Base-by-base conservation (phyloP, 345 rosid genomes). In the Populus davidiana region DNA sequence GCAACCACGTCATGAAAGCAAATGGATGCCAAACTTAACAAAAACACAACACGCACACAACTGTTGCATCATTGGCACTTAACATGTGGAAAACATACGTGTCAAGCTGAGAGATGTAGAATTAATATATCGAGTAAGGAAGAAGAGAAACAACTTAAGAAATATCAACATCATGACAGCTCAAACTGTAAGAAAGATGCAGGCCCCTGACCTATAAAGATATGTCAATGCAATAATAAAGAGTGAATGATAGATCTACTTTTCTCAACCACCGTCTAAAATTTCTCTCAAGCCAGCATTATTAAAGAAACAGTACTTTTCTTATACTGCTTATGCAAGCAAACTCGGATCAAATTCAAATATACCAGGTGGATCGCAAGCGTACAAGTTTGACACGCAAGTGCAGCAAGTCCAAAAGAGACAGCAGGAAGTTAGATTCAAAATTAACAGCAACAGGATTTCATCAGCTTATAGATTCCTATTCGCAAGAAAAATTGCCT, bases 131-230 rank as follows among this genome's bases (percentile, higher is more conserved):
- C 3, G 25, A 5, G 23, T 6, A 25, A n/a, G 52, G 25, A 13
- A 39, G 23, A 11, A 27, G 49, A 75, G 41, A 70, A 79, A 69
- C 47, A 23, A 63, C 69, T 31, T 4, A 50, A 59, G 77, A 72
- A 54, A 82, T 44, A 79, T 84, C 87, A 70, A 82, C 87, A 63
- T 82, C 87, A 61, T 21, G 76, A 64, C 88, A 86, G 83, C 81
- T 82, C 84, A 78, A 39, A 61, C 73, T 52, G 70, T 10, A 52
- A 35, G 39, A 11, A 29, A 20, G 27, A 78, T 36, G 43, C 52
- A 78, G 16, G 18, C 43, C 71, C 33, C 47, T 29, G 13, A 21
- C 78, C 73, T 4, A 1, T 54, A 39, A 38, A 54, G 6, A 70
- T 38, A 36, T 20, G 31, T 56, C 5, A 49, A 49, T 27, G 5